Percentiles rank a stretch among this genome's conserved stretches.
Evolutionary conservation across 257 asterid genomes (phyloP).

Genomic region (Solanum habrochaites): DNA sequence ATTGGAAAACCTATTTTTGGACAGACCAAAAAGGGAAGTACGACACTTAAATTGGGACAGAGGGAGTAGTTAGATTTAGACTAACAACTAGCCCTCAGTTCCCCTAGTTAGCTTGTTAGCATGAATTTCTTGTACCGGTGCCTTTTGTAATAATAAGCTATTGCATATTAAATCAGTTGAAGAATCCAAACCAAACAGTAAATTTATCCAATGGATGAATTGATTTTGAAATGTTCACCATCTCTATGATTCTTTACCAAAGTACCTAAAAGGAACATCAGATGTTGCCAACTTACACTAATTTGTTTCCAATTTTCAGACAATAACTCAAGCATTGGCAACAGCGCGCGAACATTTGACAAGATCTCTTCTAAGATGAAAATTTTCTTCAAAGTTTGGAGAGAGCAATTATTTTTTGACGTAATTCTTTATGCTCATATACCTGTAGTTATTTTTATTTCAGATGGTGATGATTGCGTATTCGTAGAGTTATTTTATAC

Average conservation of each 20-base stretch:
- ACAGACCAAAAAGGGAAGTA: not conserved
- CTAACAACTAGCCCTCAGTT: not conserved
- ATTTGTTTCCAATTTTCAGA: slow-evolving; percentile 23
- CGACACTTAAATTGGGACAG: not conserved
- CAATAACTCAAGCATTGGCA: slow-evolving; percentile 65
- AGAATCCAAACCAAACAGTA: not conserved
- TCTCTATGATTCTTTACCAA: not conserved
- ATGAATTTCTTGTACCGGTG: not conserved
- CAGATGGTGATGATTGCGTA: not conserved
- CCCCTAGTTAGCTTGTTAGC: not conserved
- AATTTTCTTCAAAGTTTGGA: not conserved
- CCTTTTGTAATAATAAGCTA: not conserved
- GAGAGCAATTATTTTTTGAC: not conserved
- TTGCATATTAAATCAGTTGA: not conserved
- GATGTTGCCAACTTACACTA: not conserved
- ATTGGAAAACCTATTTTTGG: not conserved
- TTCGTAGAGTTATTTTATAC: not conserved
- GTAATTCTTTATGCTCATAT: not conserved
- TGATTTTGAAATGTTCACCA: not conserved
- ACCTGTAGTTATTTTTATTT: not conserved
- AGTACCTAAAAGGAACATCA: not conserved
- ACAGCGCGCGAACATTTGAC: slow-evolving; percentile 77
- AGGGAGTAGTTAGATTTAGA: not conserved
- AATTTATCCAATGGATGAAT: not conserved
- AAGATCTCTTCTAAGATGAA: slow-evolving; percentile 59